Evolutionary conservation across 306 rosid genomes (phyloP), one percentile per base, ranked within the genome.

Genomic region (Medicago arabica): DNA sequence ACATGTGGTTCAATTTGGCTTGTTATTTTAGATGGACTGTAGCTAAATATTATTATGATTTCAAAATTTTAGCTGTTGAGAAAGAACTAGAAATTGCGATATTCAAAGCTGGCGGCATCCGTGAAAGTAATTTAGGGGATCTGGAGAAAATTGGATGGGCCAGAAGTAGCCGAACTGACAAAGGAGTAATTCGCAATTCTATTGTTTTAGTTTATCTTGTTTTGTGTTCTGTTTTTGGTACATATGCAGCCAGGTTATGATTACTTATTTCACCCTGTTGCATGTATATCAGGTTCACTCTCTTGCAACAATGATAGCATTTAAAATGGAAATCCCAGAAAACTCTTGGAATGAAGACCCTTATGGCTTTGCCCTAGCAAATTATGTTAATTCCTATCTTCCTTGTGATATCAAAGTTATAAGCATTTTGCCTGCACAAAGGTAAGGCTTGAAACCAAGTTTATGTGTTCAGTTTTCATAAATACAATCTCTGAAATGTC

Each of bases 121-220:
- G 84, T 0, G 86, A 92, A 1, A 88, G 93, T 78, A 95, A 95
- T 81, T 89, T 82, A 10, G 96, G 97, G 77, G 80, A 95, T 81
- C 86, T 95, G 50, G 74, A 89, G 67, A 95, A 90, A 69, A 90
- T 95, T 58, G 83, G 88, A 15, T 95, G 96, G 97, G 95, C 93
- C 23, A 87, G 96, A 88, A 95, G 97, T 50, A 95, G 98, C 86
- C 86, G 98, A 39, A 95, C 96, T 2, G 97, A 95, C 86, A 95
- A 95, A 89, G 97, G 98, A 75, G 98, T 95, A 92, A 89, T 31
- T 83, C 0, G 23, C 72, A 67, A 67, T 73, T 75, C 64, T 44
- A 17, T 66, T 14, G 10, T 79, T 78, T 49, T 41, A 13, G 40
- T 55, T 38, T 73, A 31, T 1, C 5, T 68, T 72, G 34, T 28